phyloP scores from a whole-genome alignment of 1,284 basidiomycete genomes.

The Malassezia restricta region DNA sequence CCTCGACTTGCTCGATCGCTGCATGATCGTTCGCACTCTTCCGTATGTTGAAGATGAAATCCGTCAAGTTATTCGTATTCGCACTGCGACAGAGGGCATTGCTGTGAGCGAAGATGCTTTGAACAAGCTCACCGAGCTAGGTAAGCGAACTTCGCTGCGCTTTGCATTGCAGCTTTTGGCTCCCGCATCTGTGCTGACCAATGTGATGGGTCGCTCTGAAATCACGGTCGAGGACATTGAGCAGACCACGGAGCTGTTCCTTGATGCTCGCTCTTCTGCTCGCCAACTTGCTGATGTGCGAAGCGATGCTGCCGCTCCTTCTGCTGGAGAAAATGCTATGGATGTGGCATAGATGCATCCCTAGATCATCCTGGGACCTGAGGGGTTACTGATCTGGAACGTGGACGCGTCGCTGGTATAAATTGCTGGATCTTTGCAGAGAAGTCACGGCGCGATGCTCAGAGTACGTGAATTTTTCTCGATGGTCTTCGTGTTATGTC shows the following conservation, averaged over 20 bases:
- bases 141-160: slow-evolving; percentile 69
- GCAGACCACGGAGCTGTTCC: slow-evolving; percentile 73
- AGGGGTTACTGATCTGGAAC: background rate
- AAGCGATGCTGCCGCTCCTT: background rate
- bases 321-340: slow-evolving; percentile 3
- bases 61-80: slow-evolving; percentile 69
- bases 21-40: slow-evolving; percentile 90
- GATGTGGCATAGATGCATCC: slow-evolving; percentile 7
- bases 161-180: slow-evolving; percentile 84
- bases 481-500: background rate
- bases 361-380: background rate
- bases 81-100: slow-evolving; percentile 75
- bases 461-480: slow-evolving; percentile 18
- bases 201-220: slow-evolving; percentile 62
- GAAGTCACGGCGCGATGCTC: slow-evolving; percentile 30
- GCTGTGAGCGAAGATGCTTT: slow-evolving; percentile 65
- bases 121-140: slow-evolving; percentile 68
- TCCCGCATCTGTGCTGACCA: slow-evolving; percentile 78
- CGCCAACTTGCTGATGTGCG: background rate
- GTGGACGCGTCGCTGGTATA: too few species aligned
- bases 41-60: slow-evolving; percentile 75
- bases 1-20: slow-evolving; percentile 82
- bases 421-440: slow-evolving; percentile 13
- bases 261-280: slow-evolving; percentile 63
- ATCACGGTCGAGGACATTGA: slow-evolving; percentile 74